Percentiles rank a stretch among this genome's conserved stretches.
Evolutionary conservation across 495 filamentous ascomycete genomes (phyloP).

Genomic region (Neurospora sublineolata): DNA sequence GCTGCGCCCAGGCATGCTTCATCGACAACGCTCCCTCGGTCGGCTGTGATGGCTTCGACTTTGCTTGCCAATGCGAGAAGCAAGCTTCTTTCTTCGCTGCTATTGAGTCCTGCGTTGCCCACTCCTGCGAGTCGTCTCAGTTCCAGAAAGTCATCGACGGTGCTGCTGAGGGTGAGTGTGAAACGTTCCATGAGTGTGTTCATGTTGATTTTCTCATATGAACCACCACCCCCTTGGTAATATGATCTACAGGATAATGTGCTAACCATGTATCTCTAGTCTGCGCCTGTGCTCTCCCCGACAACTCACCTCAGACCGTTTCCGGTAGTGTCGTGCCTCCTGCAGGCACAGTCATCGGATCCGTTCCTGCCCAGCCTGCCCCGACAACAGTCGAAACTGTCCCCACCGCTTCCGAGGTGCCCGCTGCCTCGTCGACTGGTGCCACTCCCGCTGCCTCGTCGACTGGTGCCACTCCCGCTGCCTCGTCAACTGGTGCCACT

Average conservation of each 20-base stretch:
- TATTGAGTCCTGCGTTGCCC: slow-evolving; percentile 19
- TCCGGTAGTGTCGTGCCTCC: background rate
- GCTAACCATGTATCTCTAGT: slow-evolving; percentile 2
- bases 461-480: background rate
- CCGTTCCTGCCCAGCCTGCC: background rate
- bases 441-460: background rate
- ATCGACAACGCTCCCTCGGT: slow-evolving; percentile 12
- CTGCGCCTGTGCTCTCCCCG: background rate
- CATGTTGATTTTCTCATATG: background rate
- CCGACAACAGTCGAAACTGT: background rate
- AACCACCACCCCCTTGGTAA: background rate
- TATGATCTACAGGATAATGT: background rate
- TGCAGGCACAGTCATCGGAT: background rate
- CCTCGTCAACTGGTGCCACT: background rate
- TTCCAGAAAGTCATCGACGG: slow-evolving; percentile 19
- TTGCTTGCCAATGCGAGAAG: slow-evolving; percentile 21
- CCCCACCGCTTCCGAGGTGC: background rate
- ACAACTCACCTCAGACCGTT: background rate
- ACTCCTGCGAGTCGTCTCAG: slow-evolving; percentile 10
- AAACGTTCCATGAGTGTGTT: background rate
- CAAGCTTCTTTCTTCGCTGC: slow-evolving; percentile 17
- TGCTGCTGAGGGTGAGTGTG: slow-evolving; percentile 11
- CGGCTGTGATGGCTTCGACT: slow-evolving; percentile 20
- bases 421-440: background rate
- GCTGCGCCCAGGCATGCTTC: slow-evolving; percentile 23